Percentiles rank a stretch among this genome's conserved stretches.
These are phyloP conservation scores for Harringtonia lauricola DNA, from an alignment of 2,329 filamentous ascomycete species.

Conservation along the genomic window DNA sequence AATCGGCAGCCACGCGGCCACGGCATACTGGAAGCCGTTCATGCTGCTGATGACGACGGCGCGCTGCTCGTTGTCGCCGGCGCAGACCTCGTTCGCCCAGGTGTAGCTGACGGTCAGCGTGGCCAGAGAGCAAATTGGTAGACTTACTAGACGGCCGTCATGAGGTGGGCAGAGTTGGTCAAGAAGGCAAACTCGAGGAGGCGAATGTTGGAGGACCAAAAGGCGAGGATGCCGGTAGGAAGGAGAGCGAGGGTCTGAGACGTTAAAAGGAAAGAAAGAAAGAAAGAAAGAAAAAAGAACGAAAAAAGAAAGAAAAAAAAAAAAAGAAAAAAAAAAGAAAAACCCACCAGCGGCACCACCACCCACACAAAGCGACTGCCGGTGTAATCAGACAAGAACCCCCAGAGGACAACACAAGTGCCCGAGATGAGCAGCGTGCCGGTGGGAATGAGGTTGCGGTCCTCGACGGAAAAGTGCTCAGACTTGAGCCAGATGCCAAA, in stretches of 20 bases:
- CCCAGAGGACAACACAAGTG: constrained; percentile 7
- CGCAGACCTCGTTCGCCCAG: constrained; percentile 15
- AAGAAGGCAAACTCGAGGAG: constrained; percentile 20
- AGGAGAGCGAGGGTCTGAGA: too few species aligned
- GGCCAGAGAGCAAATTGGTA: too few species aligned
- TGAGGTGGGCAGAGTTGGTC: too few species aligned
- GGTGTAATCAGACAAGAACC: constrained; percentile 15
- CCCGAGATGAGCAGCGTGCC: constrained; percentile 14
- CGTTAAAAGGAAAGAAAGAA: too few species aligned
- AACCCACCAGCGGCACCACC: constrained; percentile 11
- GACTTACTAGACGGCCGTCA: constrained; percentile 22
- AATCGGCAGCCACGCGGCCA: constrained; percentile 15
- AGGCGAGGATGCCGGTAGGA: constrained; percentile 20
- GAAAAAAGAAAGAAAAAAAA: too few species aligned
- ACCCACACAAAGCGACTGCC: constrained; percentile 13
- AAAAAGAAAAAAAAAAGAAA: too few species aligned
- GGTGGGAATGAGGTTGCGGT: constrained; percentile 15
- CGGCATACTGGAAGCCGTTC: constrained; percentile 14
- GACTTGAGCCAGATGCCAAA: constrained; percentile 1
- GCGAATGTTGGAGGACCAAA: too few species aligned
- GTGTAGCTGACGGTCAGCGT: constrained; percentile 2
- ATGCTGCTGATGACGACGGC: constrained; percentile 14
- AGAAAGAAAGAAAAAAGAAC: too few species aligned
- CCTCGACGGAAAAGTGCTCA: constrained; percentile 14
- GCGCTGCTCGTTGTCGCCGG: constrained; percentile 14